Conservation (phyloP, 1,139 yeast genomes). For the Sugiyamaella pinicola region DNA sequence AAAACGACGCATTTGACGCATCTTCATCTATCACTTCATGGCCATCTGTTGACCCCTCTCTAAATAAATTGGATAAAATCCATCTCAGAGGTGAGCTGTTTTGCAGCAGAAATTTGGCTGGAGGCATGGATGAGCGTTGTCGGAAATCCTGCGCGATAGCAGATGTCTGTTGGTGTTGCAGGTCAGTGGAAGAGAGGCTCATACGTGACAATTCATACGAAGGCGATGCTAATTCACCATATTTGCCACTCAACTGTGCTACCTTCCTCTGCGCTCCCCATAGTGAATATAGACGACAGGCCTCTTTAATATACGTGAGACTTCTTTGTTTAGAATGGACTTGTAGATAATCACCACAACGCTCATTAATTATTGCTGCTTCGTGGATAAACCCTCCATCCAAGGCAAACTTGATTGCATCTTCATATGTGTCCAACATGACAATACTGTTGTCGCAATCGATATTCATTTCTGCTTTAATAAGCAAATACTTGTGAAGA, state of each 20-base stretch:
- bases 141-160: constrained; percentile 24
- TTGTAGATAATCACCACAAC: constrained; percentile 54
- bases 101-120: constrained; percentile 28
- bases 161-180: constrained; percentile 15
- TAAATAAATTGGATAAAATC: constrained; percentile 37
- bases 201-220: constrained; percentile 31
- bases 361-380: constrained; percentile 49
- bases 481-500: constrained; percentile 42
- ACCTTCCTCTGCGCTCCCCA: constrained; percentile 44
- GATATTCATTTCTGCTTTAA: constrained; percentile 44
- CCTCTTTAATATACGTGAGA: constrained; percentile 36
- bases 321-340: constrained; percentile 38
- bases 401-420: constrained; percentile 48
- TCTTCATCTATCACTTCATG: not conserved
- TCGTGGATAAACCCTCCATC: constrained; percentile 45
- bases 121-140: constrained; percentile 26
- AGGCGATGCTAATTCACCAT: constrained; percentile 32
- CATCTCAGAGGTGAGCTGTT: constrained; percentile 37
- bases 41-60: constrained; percentile 29
- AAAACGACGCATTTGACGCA: constrained; percentile 5
- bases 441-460: constrained; percentile 42
- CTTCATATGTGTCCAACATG: constrained; percentile 52
- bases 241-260: constrained; percentile 29
- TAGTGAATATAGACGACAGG: constrained; percentile 37
- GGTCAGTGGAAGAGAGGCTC: constrained; percentile 27